Evolutionary conservation across 2,329 filamentous ascomycete genomes (phyloP).

Genomic region (Sporothrix euskadiensis): DNA sequence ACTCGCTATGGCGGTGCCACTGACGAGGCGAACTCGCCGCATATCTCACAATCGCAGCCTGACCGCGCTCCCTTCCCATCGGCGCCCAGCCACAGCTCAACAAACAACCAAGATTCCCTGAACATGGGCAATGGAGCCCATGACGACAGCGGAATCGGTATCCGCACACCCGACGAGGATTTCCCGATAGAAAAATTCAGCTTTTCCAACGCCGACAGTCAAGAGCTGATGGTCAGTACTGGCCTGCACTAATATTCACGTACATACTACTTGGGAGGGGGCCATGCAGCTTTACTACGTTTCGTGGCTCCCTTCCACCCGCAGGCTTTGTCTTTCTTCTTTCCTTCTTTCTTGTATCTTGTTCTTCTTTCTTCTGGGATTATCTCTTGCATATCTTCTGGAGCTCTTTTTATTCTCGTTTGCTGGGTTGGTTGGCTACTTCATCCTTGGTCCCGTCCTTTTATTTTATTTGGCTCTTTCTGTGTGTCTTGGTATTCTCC

Average conservation of each 20-base stretch:
- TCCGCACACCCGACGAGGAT: constrained; percentile 66
- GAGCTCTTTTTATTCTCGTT: constrained; percentile 3
- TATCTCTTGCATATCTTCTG: constrained; percentile 15
- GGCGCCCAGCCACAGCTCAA: constrained; percentile 39
- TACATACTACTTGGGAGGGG: constrained; percentile 21
- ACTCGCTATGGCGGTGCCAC: constrained; percentile 49
- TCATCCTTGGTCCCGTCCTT: constrained; percentile 1
- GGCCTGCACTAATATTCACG: constrained; percentile 33
- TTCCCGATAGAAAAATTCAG: constrained; percentile 62
- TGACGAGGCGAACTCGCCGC: constrained; percentile 50
- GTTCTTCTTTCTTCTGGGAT: not conserved
- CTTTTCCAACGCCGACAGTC: constrained; percentile 35
- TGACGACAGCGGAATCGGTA: constrained; percentile 75
- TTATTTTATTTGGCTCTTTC: not conserved
- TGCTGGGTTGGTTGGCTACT: constrained; percentile 16
- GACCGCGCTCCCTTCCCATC: constrained; percentile 53
- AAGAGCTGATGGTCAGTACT: constrained; percentile 37
- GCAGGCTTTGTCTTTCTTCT: not conserved
- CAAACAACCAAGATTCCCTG: constrained; percentile 46
- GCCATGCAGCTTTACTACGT: not conserved
- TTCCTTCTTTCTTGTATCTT: not conserved
- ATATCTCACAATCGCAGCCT: constrained; percentile 51
- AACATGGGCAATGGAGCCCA: constrained; percentile 51
- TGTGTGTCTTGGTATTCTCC: constrained; percentile 14
- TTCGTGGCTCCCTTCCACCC: not conserved